Evolutionary conservation across 2,329 filamentous ascomycete species (phyloP).

Genomic region (Penicillium occitanis): DNA sequence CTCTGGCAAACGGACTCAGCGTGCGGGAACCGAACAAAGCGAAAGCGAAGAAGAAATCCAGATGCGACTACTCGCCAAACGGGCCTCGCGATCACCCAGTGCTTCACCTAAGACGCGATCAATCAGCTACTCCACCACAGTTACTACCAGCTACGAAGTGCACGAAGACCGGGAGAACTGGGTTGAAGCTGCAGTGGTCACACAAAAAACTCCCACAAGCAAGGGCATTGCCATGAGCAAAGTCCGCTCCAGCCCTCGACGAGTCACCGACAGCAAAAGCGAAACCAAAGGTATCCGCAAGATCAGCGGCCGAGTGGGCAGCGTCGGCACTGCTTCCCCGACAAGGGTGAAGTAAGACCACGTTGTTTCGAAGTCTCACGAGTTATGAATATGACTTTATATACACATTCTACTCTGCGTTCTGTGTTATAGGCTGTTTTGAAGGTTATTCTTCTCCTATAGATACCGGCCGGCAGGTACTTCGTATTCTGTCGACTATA

Average conservation of each 20-base stretch:
- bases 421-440: constrained; percentile 16
- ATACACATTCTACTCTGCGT: constrained; percentile 17
- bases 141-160: constrained; percentile 61
- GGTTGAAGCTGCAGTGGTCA: constrained; percentile 39
- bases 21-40: constrained; percentile 56
- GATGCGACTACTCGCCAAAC: constrained; percentile 70
- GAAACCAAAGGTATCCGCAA: constrained; percentile 47
- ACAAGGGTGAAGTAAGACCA: constrained; percentile 31
- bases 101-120: constrained; percentile 65
- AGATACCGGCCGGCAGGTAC: constrained; percentile 3
- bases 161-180: constrained; percentile 69
- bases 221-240: constrained; percentile 60
- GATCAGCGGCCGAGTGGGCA: constrained; percentile 48
- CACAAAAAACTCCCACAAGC: constrained; percentile 55
- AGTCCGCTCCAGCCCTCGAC: constrained; percentile 58
- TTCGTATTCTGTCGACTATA: not conserved
- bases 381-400: constrained; percentile 19
- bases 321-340: constrained; percentile 36
- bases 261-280: constrained; percentile 39
- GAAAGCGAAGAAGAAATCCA: constrained; percentile 84
- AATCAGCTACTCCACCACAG: constrained; percentile 70
- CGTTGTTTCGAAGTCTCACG: not conserved
- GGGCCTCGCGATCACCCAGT: constrained; percentile 63
- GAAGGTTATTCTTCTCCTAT: constrained; percentile 16
- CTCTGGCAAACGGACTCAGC: constrained; percentile 52